phyloP scores from a whole-genome alignment of 345 rosid species.

The Linum trigynum region DNA sequence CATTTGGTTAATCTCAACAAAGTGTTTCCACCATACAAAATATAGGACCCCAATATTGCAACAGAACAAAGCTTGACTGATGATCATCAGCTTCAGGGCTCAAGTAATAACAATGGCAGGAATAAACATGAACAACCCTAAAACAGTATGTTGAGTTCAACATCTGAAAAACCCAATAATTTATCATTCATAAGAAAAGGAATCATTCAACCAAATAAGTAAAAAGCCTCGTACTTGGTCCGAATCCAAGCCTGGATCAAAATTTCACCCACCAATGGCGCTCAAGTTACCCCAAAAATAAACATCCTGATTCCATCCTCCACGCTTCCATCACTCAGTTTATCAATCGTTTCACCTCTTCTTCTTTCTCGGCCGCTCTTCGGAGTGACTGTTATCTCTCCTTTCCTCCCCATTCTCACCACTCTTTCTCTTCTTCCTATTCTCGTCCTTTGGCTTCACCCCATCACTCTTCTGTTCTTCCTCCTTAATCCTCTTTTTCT shows the following conservation, averaged over 20 bases:
- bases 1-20: no score
- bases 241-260: neutral
- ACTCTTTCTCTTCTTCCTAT: conserved; percentile 21
- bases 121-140: no score
- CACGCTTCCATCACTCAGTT: neutral
- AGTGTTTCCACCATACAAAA: no score
- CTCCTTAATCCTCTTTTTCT: neutral
- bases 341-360: conserved; percentile 21
- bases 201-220: no score
- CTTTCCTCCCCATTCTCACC: conserved; percentile 17
- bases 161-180: neutral
- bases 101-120: no score
- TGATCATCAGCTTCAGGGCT: no score
- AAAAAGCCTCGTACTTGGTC: neutral
- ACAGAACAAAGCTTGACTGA: no score
- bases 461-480: conserved; percentile 6
- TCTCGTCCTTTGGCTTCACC: conserved; percentile 6
- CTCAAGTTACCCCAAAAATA: neutral
- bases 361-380: conserved; percentile 32
- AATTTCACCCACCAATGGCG: neutral
- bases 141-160: no score
- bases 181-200: neutral
- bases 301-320: neutral
- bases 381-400: conserved; percentile 10
- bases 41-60: no score